Evolutionary conservation across 371 early-diverging fungal species (phyloP).

Genomic region (Rhizopus delemar): DNA sequence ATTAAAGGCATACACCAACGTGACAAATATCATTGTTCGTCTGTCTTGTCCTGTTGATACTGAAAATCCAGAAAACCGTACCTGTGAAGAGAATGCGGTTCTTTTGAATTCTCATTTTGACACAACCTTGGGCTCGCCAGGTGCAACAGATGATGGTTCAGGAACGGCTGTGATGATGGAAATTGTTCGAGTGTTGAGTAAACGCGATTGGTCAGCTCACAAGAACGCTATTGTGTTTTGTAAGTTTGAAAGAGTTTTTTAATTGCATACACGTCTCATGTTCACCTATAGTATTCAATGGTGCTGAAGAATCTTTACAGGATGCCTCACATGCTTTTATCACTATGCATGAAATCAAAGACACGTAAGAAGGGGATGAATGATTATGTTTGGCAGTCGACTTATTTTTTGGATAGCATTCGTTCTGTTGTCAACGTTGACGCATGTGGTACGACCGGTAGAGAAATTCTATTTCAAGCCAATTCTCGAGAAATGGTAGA

Average conservation of each 20-base stretch:
- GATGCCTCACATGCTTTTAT: conserved; percentile 79
- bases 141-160: conserved; percentile 72
- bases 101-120: conserved; percentile 77
- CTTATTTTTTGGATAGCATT: conserved; percentile 32
- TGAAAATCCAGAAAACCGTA: conserved; percentile 14
- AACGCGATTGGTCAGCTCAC: conserved; percentile 49
- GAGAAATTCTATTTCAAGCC: conserved; percentile 77
- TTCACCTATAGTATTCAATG: conserved; percentile 65
- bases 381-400: not conserved
- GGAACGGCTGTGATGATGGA: conserved; percentile 77
- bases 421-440: conserved; percentile 75
- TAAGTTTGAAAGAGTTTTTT: conserved; percentile 30
- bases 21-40: conserved; percentile 74
- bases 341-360: conserved; percentile 62
- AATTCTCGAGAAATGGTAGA: conserved; percentile 71
- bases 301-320: conserved; percentile 79
- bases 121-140: conserved; percentile 62
- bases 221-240: conserved; percentile 63
- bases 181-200: conserved; percentile 63
- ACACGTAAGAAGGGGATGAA: conserved; percentile 35
- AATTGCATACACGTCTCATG: not conserved
- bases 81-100: conserved; percentile 66
- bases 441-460: conserved; percentile 72
- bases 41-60: conserved; percentile 63
- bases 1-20: conserved; percentile 66